These are phyloP conservation scores for Lophium mytilinum DNA, from an alignment of 495 filamentous ascomycete species.

Conservation along the genomic window DNA sequence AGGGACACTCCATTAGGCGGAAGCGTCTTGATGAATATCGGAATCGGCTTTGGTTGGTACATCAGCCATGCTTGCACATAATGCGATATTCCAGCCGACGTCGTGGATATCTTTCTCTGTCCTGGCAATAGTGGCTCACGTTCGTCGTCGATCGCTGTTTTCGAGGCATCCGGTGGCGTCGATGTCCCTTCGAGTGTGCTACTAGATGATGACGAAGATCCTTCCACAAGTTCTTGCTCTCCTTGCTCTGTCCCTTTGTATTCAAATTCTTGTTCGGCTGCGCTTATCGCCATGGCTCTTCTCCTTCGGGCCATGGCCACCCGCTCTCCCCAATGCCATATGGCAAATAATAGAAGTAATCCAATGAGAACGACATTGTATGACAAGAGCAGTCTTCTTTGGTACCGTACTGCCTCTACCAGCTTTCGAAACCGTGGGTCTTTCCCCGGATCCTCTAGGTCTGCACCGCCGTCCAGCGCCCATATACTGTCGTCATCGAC, in stretches of 20 bases:
- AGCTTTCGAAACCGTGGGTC: constrained; percentile 18
- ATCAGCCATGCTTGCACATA: constrained; percentile 32
- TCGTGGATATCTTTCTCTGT: neutral
- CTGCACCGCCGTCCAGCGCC: neutral
- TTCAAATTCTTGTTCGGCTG: neutral
- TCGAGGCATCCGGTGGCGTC: constrained; percentile 15
- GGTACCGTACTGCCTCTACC: constrained; percentile 22
- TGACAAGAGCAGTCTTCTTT: constrained; percentile 17
- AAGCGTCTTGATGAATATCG: constrained; percentile 44
- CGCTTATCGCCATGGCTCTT: neutral
- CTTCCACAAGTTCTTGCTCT: neutral
- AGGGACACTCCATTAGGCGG: constrained; percentile 48
- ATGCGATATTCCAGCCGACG: constrained; percentile 3
- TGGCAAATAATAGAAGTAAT: constrained; percentile 19
- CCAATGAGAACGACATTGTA: constrained; percentile 25
- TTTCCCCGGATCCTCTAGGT: constrained; percentile 11
- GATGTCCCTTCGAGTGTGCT: constrained; percentile 25
- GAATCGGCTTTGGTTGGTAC: constrained; percentile 49
- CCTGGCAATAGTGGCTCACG: constrained; percentile 10
- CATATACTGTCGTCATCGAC: neutral
- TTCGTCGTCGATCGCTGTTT: constrained; percentile 13
- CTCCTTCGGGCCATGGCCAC: neutral
- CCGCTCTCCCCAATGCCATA: constrained; percentile 22
- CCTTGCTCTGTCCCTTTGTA: neutral
- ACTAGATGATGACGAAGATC: constrained; percentile 25